Percentiles rank a stretch among this genome's conserved stretches.
These are phyloP conservation scores for Westerdykella ornata DNA, from an alignment of 2,329 filamentous ascomycete genomes.

Conservation along the genomic window DNA sequence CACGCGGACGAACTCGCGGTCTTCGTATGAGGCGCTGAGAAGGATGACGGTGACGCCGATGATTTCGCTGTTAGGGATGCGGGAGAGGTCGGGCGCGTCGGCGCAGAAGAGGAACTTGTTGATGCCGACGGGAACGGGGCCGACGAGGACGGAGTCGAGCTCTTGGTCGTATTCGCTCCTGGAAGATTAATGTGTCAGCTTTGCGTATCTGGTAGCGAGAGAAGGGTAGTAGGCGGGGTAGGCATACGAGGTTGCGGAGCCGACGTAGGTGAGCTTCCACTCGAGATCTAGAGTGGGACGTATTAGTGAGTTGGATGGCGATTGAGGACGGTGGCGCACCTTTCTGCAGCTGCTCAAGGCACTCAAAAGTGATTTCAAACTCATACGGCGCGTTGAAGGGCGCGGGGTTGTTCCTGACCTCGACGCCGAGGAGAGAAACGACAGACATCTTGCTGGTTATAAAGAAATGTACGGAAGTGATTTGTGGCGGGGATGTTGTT, in stretches of 20 bases:
- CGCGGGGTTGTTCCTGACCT: constrained; percentile 95
- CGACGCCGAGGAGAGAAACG: constrained; percentile 89
- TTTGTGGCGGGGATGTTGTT: too few relatives aligned
- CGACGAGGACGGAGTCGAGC: constrained; percentile 91
- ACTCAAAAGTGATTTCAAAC: constrained; percentile 99
- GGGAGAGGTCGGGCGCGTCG: constrained; percentile 79
- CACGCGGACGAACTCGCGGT: constrained; percentile 92
- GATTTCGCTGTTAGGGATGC: constrained; percentile 91
- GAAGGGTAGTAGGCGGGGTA: constrained; percentile 7
- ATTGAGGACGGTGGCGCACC: constrained; percentile 46
- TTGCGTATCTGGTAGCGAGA: constrained; percentile 1
- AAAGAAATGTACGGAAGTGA: not conserved
- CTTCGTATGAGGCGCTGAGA: constrained; percentile 92
- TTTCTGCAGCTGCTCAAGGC: constrained; percentile 88
- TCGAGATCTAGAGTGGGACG: constrained; percentile 65
- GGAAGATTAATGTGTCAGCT: constrained; percentile 14
- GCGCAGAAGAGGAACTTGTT: constrained; percentile 99
- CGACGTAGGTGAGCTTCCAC: constrained; percentile 99
- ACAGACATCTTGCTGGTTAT: constrained; percentile 67
- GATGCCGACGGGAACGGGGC: constrained; percentile 92
- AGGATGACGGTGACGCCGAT: constrained; percentile 96
- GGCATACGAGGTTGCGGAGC: constrained; percentile 88
- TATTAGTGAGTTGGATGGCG: constrained; percentile 10
- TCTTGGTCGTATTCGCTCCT: constrained; percentile 97
- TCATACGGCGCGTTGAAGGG: constrained; percentile 88